A percentile compares a stretch with the other conserved stretches of the same genome.
Evolutionary conservation across 192 early-diverging fungal genomes (phyloP).

Genomic region (Coemansia sp.): DNA sequence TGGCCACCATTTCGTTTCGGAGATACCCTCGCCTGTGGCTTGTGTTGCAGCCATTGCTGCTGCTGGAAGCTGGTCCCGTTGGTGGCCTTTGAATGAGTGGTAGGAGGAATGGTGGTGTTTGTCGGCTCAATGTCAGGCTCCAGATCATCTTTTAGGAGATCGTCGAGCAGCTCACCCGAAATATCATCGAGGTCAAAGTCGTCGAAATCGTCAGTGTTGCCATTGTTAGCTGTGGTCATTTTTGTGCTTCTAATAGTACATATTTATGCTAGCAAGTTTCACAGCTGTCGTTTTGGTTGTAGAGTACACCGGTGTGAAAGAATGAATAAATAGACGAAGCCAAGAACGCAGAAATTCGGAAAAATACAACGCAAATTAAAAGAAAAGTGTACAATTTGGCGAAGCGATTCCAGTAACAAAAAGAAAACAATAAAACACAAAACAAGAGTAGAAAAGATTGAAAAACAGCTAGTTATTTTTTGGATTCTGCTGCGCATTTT

Average conservation of each 20-base stretch:
- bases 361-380: conserved; percentile 1
- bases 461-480: not conserved
- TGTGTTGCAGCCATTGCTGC: conserved; percentile 11
- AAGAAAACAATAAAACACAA: conserved; percentile 12
- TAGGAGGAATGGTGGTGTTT: not conserved
- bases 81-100: not conserved
- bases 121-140: conserved; percentile 17
- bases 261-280: not conserved
- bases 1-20: conserved; percentile 20
- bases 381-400: not conserved
- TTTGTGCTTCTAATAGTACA: conserved; percentile 4
- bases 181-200: conserved; percentile 41
- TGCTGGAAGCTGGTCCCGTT: conserved; percentile 1
- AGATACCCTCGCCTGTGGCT: not conserved
- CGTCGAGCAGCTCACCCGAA: conserved; percentile 35
- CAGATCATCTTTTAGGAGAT: conserved; percentile 35
- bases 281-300: not conserved
- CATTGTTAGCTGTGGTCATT: conserved; percentile 12
- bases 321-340: conserved; percentile 1
- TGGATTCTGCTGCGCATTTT: conserved; percentile 34
- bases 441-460: not conserved
- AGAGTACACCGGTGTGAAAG: not conserved
- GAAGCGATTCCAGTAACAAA: not conserved
- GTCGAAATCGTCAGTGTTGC: conserved; percentile 19
- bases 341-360: not conserved